These are phyloP conservation scores for Raphanus hybrid DNA, from an alignment of 441 rosid genomes.

Conservation along the genomic window DNA sequence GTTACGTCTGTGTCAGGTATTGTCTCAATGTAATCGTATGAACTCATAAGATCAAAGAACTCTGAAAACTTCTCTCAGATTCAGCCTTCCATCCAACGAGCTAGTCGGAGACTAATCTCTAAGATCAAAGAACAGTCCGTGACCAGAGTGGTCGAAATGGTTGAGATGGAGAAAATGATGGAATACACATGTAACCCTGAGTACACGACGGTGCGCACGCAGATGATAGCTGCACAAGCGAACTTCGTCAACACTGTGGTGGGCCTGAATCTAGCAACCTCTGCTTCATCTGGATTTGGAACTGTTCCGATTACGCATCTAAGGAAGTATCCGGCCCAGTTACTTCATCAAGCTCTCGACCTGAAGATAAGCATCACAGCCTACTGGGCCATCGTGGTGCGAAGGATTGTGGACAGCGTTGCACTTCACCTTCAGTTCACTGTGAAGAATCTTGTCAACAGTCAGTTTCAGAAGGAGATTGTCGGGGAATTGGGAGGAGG, in stretches of 20 bases:
- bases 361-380: neutral
- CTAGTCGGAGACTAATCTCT: neutral
- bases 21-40: no score
- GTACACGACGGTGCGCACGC: neutral
- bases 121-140: neutral
- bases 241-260: neutral
- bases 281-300: neutral
- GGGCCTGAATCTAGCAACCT: neutral
- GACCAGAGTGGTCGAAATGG: neutral
- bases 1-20: neutral
- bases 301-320: neutral
- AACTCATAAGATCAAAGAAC: no score
- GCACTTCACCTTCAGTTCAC: neutral
- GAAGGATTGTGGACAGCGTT: neutral
- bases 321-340: neutral
- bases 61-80: neutral
- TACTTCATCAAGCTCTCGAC: neutral
- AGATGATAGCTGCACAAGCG: neutral
- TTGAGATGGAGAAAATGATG: neutral
- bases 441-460: neutral
- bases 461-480: conserved; percentile 1
- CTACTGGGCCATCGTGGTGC: neutral
- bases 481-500: neutral
- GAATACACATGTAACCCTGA: neutral
- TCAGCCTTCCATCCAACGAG: neutral